Conservation (phyloP, 495 filamentous ascomycete species). For the Penicillium silybi region DNA sequence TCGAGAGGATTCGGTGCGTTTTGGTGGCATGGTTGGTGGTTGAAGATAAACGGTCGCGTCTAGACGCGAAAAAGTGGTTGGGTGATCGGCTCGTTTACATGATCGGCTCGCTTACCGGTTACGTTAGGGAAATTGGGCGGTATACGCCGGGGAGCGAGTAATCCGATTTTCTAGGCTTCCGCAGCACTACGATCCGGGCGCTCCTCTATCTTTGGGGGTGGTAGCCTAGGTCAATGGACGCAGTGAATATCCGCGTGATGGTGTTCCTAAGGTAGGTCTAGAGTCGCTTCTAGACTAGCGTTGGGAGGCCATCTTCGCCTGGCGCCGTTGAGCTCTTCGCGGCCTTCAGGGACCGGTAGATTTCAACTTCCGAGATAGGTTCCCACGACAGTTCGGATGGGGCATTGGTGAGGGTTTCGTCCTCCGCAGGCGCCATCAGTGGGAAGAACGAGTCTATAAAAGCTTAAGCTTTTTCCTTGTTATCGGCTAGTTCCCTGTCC, state of each 20-base stretch:
- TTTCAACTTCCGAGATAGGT: conserved; percentile 22
- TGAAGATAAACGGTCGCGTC: too few species aligned
- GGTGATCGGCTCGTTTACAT: too few species aligned
- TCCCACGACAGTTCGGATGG: conserved; percentile 14
- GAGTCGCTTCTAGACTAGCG: conserved; percentile 18
- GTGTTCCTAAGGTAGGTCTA: conserved; percentile 13
- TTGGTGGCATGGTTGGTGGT: too few species aligned
- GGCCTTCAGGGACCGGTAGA: conserved; percentile 15
- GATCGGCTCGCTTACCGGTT: too few species aligned
- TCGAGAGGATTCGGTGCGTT: too few species aligned
- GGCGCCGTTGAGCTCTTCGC: conserved; percentile 22
- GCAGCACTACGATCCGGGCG: conserved; percentile 20
- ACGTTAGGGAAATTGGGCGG: too few species aligned
- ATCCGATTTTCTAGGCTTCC: conserved; percentile 23
- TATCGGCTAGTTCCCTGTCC: conserved; percentile 9
- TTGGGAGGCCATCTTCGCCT: conserved; percentile 23
- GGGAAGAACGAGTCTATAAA: conserved; percentile 29
- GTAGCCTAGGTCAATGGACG: conserved; percentile 17
- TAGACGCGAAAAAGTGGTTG: too few species aligned
- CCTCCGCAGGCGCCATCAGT: too few species aligned
- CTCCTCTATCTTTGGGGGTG: conserved; percentile 14
- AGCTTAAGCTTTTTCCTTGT: conserved; percentile 19
- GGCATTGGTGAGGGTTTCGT: background rate
- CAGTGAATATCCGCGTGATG: conserved; percentile 17
- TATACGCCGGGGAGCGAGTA: too few species aligned